Conservation (phyloP, 495 filamentous ascomycete genomes). For the Aspergillus panamensis region DNA sequence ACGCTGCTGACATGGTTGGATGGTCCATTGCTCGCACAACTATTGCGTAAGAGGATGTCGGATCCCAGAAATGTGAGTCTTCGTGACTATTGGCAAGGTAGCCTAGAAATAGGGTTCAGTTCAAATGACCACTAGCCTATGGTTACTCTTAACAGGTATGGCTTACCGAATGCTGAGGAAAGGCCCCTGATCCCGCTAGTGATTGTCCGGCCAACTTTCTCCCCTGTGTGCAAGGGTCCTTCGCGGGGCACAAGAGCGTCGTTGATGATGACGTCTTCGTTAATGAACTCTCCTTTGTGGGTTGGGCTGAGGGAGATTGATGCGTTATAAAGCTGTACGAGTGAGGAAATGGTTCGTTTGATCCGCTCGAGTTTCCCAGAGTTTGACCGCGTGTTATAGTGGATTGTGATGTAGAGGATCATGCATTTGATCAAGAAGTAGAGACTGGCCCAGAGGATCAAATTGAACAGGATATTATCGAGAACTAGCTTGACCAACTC, state of each 20-base stretch:
- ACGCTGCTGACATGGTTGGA: neutral
- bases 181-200: neutral
- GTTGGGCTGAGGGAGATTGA: neutral
- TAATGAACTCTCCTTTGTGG: neutral
- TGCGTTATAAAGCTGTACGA: neutral
- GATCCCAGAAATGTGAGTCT: neutral
- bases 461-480: neutral
- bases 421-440: neutral
- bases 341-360: neutral
- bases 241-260: neutral
- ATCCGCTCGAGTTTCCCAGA: neutral
- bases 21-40: neutral
- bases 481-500: neutral
- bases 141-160: neutral
- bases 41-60: neutral
- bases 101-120: neutral
- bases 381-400: neutral
- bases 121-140: neutral
- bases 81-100: neutral
- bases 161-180: neutral
- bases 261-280: neutral
- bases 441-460: neutral
- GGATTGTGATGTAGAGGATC: slow-evolving; percentile 3
- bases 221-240: neutral
- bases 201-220: neutral